These are phyloP conservation scores for Candida coquimbonensis DNA, from an alignment of 805 yeast genomes.

Conservation along the genomic window DNA sequence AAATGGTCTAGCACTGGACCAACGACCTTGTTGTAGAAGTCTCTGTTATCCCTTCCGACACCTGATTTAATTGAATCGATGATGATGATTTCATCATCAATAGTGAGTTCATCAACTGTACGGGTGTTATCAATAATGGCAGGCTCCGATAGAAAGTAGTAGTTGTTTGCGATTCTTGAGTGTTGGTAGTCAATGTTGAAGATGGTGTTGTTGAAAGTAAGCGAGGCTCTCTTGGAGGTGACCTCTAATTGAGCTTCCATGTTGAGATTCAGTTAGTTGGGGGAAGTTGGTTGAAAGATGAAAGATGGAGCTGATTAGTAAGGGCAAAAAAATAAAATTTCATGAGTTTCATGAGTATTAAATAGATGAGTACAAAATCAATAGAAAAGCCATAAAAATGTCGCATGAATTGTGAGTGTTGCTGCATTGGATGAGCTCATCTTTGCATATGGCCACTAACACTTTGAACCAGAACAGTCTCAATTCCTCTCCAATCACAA, in stretches of 20 bases:
- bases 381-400: background rate
- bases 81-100: constrained; percentile 14
- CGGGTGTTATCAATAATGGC: too few species aligned
- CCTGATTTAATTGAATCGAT: constrained; percentile 33
- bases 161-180: background rate
- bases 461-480: constrained; percentile 28
- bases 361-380: too few species aligned
- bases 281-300: too few species aligned
- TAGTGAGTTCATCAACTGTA: too few species aligned
- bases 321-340: too few species aligned
- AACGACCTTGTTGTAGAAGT: constrained; percentile 37
- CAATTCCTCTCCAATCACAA: constrained; percentile 55
- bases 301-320: too few species aligned
- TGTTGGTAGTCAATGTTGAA: constrained; percentile 1
- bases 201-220: background rate
- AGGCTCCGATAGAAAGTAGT: too few species aligned
- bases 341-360: too few species aligned
- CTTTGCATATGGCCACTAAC: background rate
- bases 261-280: too few species aligned
- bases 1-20: constrained; percentile 40
- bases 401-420: background rate
- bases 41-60: constrained; percentile 26
- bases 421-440: background rate
- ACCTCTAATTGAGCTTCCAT: too few species aligned
- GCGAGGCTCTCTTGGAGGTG: background rate